Percentiles rank a stretch among this genome's conserved stretches.
Conservation (phyloP, 2,329 filamentous ascomycete species). For the Aciculosporium take region DNA sequence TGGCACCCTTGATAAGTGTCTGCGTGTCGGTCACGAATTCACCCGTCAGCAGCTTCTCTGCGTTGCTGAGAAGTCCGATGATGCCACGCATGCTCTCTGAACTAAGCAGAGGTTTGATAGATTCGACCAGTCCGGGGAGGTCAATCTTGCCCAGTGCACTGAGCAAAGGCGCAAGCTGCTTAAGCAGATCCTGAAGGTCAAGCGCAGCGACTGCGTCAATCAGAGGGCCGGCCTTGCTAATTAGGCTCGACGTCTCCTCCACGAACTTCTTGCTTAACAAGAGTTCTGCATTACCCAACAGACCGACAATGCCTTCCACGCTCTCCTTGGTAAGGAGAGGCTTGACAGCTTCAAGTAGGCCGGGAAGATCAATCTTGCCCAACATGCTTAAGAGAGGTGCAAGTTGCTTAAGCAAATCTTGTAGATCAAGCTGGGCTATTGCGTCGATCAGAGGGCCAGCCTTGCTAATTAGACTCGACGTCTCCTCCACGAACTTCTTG, state of each 20-base stretch:
- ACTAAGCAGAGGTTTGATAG: constrained; percentile 16
- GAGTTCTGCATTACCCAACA: constrained; percentile 19
- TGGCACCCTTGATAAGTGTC: constrained; percentile 6
- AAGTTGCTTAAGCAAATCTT: constrained; percentile 11
- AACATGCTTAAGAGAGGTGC: constrained; percentile 12
- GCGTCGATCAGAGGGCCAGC: constrained; percentile 16
- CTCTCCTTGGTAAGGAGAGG: constrained; percentile 19
- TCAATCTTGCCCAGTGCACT: constrained; percentile 14
- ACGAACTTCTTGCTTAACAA: constrained; percentile 17
- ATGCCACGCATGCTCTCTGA: constrained; percentile 16
- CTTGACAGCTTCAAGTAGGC: constrained; percentile 14
- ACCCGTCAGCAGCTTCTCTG: constrained; percentile 14
- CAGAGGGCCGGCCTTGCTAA: background rate
- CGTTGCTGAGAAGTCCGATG: constrained; percentile 18
- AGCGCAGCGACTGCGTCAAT: background rate
- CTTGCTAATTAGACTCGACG: constrained; percentile 18
- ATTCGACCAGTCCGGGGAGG: constrained; percentile 15
- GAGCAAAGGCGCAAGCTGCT: background rate
- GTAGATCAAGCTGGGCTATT: constrained; percentile 6
- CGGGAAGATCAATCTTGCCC: constrained; percentile 18
- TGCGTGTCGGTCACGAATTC: constrained; percentile 17
- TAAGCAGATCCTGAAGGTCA: background rate
- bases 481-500: constrained; percentile 17
- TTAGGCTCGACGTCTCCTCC: constrained; percentile 10
- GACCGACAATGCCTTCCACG: constrained; percentile 18